Evolutionary conservation across 306 rosid species (phyloP), one percentile per base, ranked within the genome.

Genomic region (Cucurbita ficifolia): DNA sequence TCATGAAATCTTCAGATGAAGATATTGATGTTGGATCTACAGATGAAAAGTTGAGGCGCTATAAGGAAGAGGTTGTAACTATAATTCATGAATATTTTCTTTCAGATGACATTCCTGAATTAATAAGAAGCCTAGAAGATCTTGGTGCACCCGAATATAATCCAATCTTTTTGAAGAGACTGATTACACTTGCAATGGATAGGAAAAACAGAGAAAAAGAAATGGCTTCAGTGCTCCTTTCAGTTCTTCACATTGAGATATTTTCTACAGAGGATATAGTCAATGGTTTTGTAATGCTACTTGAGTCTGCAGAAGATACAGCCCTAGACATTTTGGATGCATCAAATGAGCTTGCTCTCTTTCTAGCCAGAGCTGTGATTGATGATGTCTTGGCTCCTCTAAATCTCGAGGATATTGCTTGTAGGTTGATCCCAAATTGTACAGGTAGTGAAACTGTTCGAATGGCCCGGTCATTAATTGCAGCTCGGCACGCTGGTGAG

Each of bases 401-500:
- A 81, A 91, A 94, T 80, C 77, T 94, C 56, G 99, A 88, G 62
- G 99, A 94, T 84, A 91, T 94, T 21, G 82, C 86, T 81, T 75
- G 84, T 83, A 86, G 83, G 82, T 75, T 94, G 68, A 83, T 88
- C 5, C 86, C 82, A 36, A 85, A 82, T 55, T 83, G 89, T 78
- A 88, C 95, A 36, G 99, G 95, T 9, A 82, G 87, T 61, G 96
- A 91, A 76, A 94, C 97, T 8, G 96, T 91, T 62, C 88, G 92
- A 0, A 85, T 89, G 89, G 92, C 96, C 46, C 90, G 88, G 2
- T 79, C 96, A 38, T 87, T 94, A 8, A 79, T 84, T 75, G 84
- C 88, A 75, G 99, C 99, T 24, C 97, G 99, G 22, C 99, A 94
- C 77, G 96, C 99, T 3, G 99, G 99, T 48, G 99, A 94, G 87